Evolutionary conservation across 2,329 filamentous ascomycete genomes (phyloP), one percentile per base, ranked within the genome.

Genomic region (Pseudocercospora ulei): DNA sequence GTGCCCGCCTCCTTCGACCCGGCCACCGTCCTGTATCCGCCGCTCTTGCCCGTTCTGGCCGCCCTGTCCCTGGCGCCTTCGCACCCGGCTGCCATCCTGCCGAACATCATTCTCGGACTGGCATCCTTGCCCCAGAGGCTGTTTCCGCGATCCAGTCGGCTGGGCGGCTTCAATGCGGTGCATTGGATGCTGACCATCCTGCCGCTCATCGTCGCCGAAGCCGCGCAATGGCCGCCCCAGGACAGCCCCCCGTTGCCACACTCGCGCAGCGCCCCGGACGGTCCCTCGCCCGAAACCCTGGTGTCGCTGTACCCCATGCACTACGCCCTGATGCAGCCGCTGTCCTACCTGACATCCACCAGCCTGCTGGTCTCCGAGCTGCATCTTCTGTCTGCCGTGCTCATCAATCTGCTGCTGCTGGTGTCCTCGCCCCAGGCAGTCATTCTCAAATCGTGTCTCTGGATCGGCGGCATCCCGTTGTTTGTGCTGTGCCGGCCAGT

Each of bases 351-450:
- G 46, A 88, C 87, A 1, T 88, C 84, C 0, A 93, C 86, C 1
- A 95, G 87, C 61, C 71, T 96, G 26, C 69, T 96, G 35, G 74
- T 81, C 1, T 78, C 90, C 3, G 90, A 98, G 61, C 70, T 95
- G 26, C 85, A 95, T 53, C 69, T 98, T 6, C 72, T 96, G 9
- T 88, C 88, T 0, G 75, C 82, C 24, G 77, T 78, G 1, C 69
- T 98, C 8, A 80, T 95, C 54, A 85, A 93, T 54, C 65, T 95
- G 8, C 65, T 92, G 0, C 59, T 94, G 1, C 73, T 93, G 44
- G 77, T 86, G 0, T 65, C 68, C 4, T 90, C 87, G 0, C 66
- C 67, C 4, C 67, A 70, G 47, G 57, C 58, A 3, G 47, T 52
- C 2, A 69, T 70, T 17, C 51, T 70, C 3, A 60, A 60, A 27